Percentiles rank a stretch among this genome's conserved stretches.
Conservation (phyloP, 169 alveolate genomes). For the Plasmodium knowlesi region DNA sequence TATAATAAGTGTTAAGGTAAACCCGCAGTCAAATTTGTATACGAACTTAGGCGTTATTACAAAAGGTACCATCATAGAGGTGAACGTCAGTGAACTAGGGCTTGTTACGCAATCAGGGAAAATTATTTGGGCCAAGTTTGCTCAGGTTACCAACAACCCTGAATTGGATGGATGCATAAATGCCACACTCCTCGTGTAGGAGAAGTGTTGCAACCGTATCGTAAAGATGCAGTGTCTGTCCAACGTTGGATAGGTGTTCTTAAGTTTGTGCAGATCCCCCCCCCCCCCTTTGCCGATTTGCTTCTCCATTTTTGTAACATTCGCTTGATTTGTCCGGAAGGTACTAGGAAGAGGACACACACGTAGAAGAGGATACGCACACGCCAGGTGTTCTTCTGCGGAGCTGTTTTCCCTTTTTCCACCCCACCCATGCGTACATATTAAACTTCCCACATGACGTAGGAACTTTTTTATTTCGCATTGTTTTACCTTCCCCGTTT, state of each 20-base stretch:
- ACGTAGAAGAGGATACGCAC: neutral
- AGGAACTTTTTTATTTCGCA: neutral
- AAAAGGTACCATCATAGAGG: constrained; percentile 98
- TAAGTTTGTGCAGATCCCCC: neutral
- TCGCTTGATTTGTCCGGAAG: neutral
- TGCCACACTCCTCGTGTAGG: constrained; percentile 96
- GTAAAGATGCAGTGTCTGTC: neutral
- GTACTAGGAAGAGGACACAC: neutral
- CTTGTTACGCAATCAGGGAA: constrained; percentile 99
- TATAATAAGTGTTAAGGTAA: constrained; percentile 97
- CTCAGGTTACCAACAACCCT: constrained; percentile 99
- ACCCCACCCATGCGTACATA: neutral
- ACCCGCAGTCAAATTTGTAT: constrained; percentile 97
- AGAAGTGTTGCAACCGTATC: neutral
- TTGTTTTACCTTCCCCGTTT: neutral
- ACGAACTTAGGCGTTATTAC: constrained; percentile 98
- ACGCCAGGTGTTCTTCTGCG: neutral
- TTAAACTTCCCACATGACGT: neutral
- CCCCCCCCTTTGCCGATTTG: neutral
- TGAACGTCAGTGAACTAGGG: constrained; percentile 98
- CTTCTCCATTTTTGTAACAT: neutral
- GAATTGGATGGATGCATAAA: constrained; percentile 99
- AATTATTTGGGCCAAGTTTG: constrained; percentile 99
- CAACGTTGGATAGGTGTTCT: neutral
- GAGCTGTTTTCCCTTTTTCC: neutral